Conservation (phyloP, 352 stramenopile genomes). For the Pythium aphanidermatum region DNA sequence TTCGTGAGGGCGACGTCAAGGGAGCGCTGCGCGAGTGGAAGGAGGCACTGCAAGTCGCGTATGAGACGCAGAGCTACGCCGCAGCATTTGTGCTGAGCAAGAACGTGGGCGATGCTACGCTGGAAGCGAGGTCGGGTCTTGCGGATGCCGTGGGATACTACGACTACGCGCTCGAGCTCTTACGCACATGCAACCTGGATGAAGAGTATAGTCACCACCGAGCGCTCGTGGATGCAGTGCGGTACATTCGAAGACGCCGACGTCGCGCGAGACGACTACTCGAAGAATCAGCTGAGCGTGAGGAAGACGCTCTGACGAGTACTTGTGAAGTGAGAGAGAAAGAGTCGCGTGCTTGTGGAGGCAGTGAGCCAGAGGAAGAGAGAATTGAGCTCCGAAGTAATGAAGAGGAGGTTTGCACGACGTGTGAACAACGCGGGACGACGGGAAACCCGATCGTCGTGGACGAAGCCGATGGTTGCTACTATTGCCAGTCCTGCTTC, state of each 20-base stretch:
- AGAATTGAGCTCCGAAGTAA: too few relatives aligned
- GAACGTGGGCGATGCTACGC: constrained; percentile 48
- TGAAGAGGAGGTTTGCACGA: constrained; percentile 30
- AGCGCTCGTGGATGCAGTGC: constrained; percentile 5
- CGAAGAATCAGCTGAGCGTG: not conserved
- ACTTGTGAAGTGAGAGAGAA: constrained; percentile 16
- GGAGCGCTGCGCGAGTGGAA: constrained; percentile 45
- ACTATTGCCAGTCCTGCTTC: constrained; percentile 65
- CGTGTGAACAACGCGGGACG: constrained; percentile 23
- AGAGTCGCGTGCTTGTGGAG: too few relatives aligned
- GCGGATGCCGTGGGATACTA: constrained; percentile 16
- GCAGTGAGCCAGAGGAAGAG: too few relatives aligned
- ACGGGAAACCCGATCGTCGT: constrained; percentile 29
- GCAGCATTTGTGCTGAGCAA: constrained; percentile 61
- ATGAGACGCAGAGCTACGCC: constrained; percentile 39
- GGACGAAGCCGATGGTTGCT: constrained; percentile 55
- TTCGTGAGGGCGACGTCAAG: constrained; percentile 24
- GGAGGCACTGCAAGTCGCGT: constrained; percentile 36
- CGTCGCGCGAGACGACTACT: constrained; percentile 5
- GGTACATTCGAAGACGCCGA: constrained; percentile 14
- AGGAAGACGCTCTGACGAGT: not conserved
- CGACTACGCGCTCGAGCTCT: constrained; percentile 19
- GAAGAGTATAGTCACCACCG: constrained; percentile 5
- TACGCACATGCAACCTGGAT: constrained; percentile 5
- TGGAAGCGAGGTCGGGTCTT: constrained; percentile 1